Evolutionary conservation across 129 eudicot species (phyloP).

Genomic region (Dittrichia graveolens): DNA sequence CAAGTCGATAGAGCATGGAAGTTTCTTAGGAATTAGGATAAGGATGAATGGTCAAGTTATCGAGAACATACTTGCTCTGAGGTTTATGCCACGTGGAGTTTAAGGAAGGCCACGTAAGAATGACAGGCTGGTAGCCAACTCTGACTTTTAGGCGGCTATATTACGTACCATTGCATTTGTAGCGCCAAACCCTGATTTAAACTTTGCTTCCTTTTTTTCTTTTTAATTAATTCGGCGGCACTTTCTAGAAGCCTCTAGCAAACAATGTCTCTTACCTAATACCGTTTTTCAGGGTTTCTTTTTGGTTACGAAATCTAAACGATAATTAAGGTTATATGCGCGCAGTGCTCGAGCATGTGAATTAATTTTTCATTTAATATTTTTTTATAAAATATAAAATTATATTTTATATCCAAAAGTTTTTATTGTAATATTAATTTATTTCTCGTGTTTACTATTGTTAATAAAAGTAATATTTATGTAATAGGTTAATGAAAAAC

Average conservation of each 20-base stretch:
- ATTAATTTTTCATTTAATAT: no score
- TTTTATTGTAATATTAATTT: no score
- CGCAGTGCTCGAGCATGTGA: no score
- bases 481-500: no score
- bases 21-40: conserved; percentile 15
- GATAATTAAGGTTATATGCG: no score
- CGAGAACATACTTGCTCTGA: conserved; percentile 22
- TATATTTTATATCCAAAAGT: no score
- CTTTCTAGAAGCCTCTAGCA: background rate
- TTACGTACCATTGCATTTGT: background rate
- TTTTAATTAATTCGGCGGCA: background rate
- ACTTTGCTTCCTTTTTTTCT: background rate
- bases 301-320: no score
- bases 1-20: background rate
- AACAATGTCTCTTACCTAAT: no score
- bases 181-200: background rate
- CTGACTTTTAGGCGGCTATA: conserved; percentile 22
- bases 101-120: conserved; percentile 17
- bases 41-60: background rate
- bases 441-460: no score
- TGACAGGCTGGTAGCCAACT: conserved; percentile 31
- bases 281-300: no score
- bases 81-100: conserved; percentile 2
- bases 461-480: no score
- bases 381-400: no score